phyloP scores from a whole-genome alignment of 192 early-diverging fungal genomes.

The Pecoramyces ruminantium region DNA sequence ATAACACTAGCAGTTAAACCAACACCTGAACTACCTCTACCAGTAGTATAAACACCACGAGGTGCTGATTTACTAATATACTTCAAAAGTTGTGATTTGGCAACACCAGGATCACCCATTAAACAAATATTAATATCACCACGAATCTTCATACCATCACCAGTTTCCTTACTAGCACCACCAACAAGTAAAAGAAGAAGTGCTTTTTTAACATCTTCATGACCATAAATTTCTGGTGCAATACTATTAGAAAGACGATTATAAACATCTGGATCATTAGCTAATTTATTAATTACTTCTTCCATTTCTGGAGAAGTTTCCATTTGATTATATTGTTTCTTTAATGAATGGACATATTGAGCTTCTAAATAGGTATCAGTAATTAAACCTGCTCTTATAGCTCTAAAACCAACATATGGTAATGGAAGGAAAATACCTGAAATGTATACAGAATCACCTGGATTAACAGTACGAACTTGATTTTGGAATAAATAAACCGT shows the following conservation, averaged over 20 bases:
- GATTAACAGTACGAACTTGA: slow-evolving; percentile 58
- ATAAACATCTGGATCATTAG: slow-evolving; percentile 55
- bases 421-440: slow-evolving; percentile 79
- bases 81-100: slow-evolving; percentile 92
- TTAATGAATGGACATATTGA: slow-evolving; percentile 67
- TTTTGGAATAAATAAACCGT: slow-evolving; percentile 75
- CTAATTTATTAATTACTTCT: slow-evolving; percentile 22
- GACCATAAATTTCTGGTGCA: slow-evolving; percentile 82
- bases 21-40: slow-evolving; percentile 84
- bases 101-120: slow-evolving; percentile 98
- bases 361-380: slow-evolving; percentile 91
- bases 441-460: slow-evolving; percentile 73
- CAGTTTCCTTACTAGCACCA: slow-evolving; percentile 55
- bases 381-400: slow-evolving; percentile 73
- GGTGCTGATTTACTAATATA: slow-evolving; percentile 87
- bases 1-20: slow-evolving; percentile 90
- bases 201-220: slow-evolving; percentile 86
- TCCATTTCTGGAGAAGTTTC: slow-evolving; percentile 5
- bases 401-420: slow-evolving; percentile 84
- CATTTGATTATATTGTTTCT: slow-evolving; percentile 84
- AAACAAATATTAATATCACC: slow-evolving; percentile 94
- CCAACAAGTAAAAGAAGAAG: slow-evolving; percentile 71
- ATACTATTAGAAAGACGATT: slow-evolving; percentile 53
- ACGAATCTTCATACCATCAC: slow-evolving; percentile 90
- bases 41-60: slow-evolving; percentile 91